Percentiles rank a stretch among this genome's conserved stretches.
These are phyloP conservation scores for Microsporum audouinii DNA, from an alignment of 2,329 filamentous ascomycete species.

Conservation along the genomic window DNA sequence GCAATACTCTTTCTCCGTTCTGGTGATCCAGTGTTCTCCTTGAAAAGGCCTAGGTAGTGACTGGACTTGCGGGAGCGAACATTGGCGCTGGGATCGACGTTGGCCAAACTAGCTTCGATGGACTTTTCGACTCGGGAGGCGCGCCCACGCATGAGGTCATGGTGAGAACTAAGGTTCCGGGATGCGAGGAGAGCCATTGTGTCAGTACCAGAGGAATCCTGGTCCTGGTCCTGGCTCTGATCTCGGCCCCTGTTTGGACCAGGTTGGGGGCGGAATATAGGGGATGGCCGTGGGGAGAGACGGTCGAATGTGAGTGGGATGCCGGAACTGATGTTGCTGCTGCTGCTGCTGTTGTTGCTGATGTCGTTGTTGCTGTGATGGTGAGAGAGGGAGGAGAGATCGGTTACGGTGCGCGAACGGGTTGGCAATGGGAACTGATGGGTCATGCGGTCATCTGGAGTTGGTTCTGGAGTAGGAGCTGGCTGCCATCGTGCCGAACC, in stretches of 20 bases:
- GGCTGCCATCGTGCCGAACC: constrained; percentile 12
- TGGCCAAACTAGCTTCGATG: constrained; percentile 52
- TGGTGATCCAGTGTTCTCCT: constrained; percentile 47
- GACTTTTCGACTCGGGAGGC: constrained; percentile 46
- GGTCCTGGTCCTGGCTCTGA: background rate
- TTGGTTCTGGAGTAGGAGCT: constrained; percentile 3
- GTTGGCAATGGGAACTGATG: background rate
- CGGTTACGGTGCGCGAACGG: background rate
- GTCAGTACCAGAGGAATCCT: background rate
- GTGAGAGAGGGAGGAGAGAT: background rate
- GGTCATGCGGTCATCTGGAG: constrained; percentile 1
- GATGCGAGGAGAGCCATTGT: background rate
- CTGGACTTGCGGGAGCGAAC: constrained; percentile 54
- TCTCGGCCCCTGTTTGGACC: background rate
- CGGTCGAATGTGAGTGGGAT: background rate
- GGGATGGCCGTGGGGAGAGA: background rate
- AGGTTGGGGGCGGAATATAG: background rate
- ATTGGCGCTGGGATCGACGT: constrained; percentile 43
- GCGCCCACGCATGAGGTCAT: constrained; percentile 2
- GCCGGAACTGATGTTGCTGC: background rate
- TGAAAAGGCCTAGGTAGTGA: constrained; percentile 54
- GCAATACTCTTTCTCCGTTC: constrained; percentile 35
- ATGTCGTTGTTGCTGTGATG: background rate
- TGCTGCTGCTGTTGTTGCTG: background rate
- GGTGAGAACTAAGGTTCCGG: background rate